Evolutionary conservation across 768 basidiomycete genomes (phyloP), one percentile per base, ranked within the genome.

Genomic region (Daedaleopsis sinensis): DNA sequence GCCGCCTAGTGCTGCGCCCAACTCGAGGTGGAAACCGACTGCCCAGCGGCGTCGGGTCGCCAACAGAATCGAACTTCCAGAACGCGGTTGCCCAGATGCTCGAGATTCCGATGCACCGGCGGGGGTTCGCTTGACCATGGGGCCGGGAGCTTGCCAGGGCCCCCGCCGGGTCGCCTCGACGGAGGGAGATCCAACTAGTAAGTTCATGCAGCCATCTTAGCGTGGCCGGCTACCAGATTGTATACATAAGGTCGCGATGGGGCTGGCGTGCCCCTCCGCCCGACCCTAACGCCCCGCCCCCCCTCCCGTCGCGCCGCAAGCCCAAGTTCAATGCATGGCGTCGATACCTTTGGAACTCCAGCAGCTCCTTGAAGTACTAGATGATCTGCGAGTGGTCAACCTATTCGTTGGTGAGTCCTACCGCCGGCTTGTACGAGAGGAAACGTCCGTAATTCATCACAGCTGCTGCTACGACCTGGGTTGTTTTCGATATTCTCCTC

Each of bases 381-480:
- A 38, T 9, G 60, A 61, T 42, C 32, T 51, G 8, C 50, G 42
- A 21, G 37, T 54, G 16, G 37, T 55, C 16, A 61, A 57, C 36
- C 24, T 56, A 23, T 61, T 48, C 19, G 52, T 49, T 19, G 60
- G 60, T 61, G 19, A 51, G 52, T 47, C 16, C 37, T 5, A 12
- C 39, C 11, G 18, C 2, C 39, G 3, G 21, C 21, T 16, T 39
- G 2, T 16, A 3, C 10, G 27, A 32, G 27, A 32, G 27, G n/a
- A n/a, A n/a, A n/a, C n/a, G n/a, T n/a, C n/a, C n/a, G n/a, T n/a
- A n/a, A n/a, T n/a, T n/a, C 27, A 42, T 42, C 18, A 5, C 46
- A 61, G 60, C 44, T 52, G 55, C 50, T 8, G 60, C 60, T 5
- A 36, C 53, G 3, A 37, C 55, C 15, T 61, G 60, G 60, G 44